Base-by-base conservation (phyloP, 2,329 filamentous ascomycete species). In the Botrytis tulipae region DNA sequence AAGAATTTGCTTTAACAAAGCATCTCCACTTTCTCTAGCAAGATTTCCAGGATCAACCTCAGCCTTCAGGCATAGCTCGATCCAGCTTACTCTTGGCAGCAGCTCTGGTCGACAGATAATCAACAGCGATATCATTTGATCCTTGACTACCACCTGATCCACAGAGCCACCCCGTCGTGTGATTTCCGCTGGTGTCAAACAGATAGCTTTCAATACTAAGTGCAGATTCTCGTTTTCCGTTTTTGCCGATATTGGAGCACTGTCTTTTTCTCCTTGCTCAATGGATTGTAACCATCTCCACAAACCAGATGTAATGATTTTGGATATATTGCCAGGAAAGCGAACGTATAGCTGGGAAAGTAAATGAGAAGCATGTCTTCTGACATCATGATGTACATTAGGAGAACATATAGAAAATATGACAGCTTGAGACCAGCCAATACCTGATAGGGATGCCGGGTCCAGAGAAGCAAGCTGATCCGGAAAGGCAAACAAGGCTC, bases 11-110 rank as follows among this genome's bases (percentile, higher is more conserved):
- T 88, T 83, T 67, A 98, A 85, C 75, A 96, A 88, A 16, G 86
- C 82, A 62, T 89, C 85, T 42, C 91, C 84, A 72, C 91, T 86
- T 71, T 89, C 87, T 73, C 86, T 86, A 3, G 92, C 93, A 73
- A 99, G 86, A 35, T 88, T 85, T 29, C 95, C 95, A 8, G 96
- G 96, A 81, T 99, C 96, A 20, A 94, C 85, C 20, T 91, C 91
- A 76, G 92, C 91, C 74, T 90, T 90, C 72, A 98, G 86, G 79
- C 93, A 97, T 4, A 94, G 84, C 60, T 96, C 91, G 79, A 99
- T 98, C 97, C 97, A 99, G 75, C 89, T 93, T 32, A 90, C 87
- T 74, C 89, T 88, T 0, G 94, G 91, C 74, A 98, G 88, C 51
- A 99, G 84, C 74, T 95, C 91, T 32, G 90, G 86, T 37, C 93